A percentile compares a stretch with the other conserved stretches of the same genome.
Evolutionary conservation across 2,329 filamentous ascomycete species (phyloP).

Genomic region (Hymenotorrendiella dingleyae): DNA sequence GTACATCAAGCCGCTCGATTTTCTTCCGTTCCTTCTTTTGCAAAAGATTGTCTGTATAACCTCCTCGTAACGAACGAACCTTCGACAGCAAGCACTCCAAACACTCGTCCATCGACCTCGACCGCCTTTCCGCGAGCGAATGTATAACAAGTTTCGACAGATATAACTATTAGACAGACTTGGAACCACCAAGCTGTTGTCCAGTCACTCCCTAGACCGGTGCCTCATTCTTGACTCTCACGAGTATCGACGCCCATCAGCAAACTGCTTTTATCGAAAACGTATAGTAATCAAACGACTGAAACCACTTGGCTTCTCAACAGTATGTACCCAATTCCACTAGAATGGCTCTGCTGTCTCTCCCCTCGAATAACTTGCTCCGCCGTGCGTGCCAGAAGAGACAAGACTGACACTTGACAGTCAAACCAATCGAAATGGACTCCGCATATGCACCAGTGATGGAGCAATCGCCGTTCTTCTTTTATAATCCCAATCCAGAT

Average conservation of each 20-base stretch:
- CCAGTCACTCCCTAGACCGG: slow-evolving; percentile 33
- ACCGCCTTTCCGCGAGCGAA: slow-evolving; percentile 18
- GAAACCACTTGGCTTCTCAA: slow-evolving; percentile 5
- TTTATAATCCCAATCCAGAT: slow-evolving; percentile 76
- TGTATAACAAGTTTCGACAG: slow-evolving; percentile 30
- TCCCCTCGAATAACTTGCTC: no score
- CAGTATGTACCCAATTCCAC: slow-evolving; percentile 16
- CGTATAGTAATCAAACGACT: slow-evolving; percentile 17
- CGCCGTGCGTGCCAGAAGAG: no score
- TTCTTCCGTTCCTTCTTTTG: slow-evolving; percentile 32
- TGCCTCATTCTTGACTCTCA: no score
- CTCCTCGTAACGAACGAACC: slow-evolving; percentile 20
- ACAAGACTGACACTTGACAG: slow-evolving; percentile 23
- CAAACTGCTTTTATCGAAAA: slow-evolving; percentile 15
- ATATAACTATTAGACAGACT: slow-evolving; percentile 31
- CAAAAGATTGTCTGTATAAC: slow-evolving; percentile 27
- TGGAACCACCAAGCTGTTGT: slow-evolving; percentile 29
- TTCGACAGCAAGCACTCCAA: slow-evolving; percentile 22
- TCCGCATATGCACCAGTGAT: slow-evolving; percentile 44
- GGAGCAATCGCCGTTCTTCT: slow-evolving; percentile 75
- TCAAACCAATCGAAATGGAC: slow-evolving; percentile 25
- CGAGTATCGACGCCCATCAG: no score
- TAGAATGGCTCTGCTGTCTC: no score
- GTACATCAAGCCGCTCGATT: slow-evolving; percentile 28
- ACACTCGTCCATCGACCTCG: slow-evolving; percentile 12